Base-by-base conservation (phyloP, 2,329 filamentous ascomycete species). In the Venturia oleaginea region DNA sequence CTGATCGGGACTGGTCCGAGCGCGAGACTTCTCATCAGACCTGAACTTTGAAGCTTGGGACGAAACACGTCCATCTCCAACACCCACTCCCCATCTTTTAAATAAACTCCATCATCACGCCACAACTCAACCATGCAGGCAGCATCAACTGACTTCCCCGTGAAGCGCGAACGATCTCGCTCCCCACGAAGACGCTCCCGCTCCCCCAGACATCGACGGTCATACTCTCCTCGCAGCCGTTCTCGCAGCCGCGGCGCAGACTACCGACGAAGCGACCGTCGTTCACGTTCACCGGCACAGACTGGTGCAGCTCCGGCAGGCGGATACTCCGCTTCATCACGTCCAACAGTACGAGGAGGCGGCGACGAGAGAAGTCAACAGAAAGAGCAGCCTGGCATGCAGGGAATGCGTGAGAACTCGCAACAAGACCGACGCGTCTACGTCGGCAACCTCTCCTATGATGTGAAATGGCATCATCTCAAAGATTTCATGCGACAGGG, bases 401-500 rank as follows among this genome's bases (percentile, higher is more conserved):
- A 87, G 79, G 92, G 86, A 75, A 88, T 97, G 72, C 88, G 92
- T 75, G 94, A 97, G 74, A 89, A 90, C 57, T 97, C 94, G 67
- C 94, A 97, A 77, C 94, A 99, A 80, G 94, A 99, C 83, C 93
- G 94, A 75, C 92, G 94, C 70, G 94, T 99, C 85, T 99, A 99
- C 77, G 94, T 99, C 76, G 94, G 94, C 79, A 99, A 99, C 77
- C 84, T 99, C 71, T 94, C 92, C 61, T 99, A 99, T 82, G 94
- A 99, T 83, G 94, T 99, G 77, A 99, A 99, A 83, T 99, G 94
- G 94, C 93, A 97, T 82, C 94, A 97, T 75, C 86, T 99, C 68
- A 99, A 99, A 83, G 94, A 99, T 82, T 97, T 97, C 77, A 99
- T 99, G 94, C 90, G 94, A 85, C 91, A 96, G 86, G 93, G 94